phyloP scores from a whole-genome alignment of 805 yeast species.

The Kodamaea hsintzibuensis region DNA sequence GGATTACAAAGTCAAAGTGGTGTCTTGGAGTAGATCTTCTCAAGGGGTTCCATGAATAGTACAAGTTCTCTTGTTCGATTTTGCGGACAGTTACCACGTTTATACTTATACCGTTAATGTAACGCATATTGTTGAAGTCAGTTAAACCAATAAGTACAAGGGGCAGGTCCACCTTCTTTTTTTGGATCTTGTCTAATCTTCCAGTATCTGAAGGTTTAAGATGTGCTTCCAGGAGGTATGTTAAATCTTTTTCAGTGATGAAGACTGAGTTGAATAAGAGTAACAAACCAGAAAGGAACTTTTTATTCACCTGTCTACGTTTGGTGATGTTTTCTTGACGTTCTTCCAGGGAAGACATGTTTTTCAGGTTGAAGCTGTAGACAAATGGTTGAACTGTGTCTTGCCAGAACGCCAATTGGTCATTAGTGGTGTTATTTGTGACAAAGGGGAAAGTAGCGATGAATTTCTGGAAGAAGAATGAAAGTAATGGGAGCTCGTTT shows the following conservation, averaged over 20 bases:
- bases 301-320: slow-evolving; percentile 61
- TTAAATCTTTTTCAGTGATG: slow-evolving; percentile 57
- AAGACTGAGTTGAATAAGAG: slow-evolving; percentile 76
- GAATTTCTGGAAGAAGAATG: slow-evolving; percentile 64
- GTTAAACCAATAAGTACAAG: slow-evolving; percentile 3
- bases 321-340: slow-evolving; percentile 66
- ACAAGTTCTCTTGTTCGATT: slow-evolving; percentile 5
- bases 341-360: slow-evolving; percentile 71
- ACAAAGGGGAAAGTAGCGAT: slow-evolving; percentile 77
- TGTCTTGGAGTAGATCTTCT: slow-evolving; percentile 14
- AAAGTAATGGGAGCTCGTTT: slow-evolving; percentile 58
- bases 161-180: background rate
- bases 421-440: slow-evolving; percentile 45
- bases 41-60: slow-evolving; percentile 4
- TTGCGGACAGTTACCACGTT: slow-evolving; percentile 68
- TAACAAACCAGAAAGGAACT: slow-evolving; percentile 61
- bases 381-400: slow-evolving; percentile 76
- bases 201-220: slow-evolving; percentile 39
- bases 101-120: slow-evolving; percentile 57
- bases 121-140: slow-evolving; percentile 31
- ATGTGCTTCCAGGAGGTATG: slow-evolving; percentile 40
- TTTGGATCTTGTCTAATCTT: slow-evolving; percentile 31
- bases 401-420: slow-evolving; percentile 67
- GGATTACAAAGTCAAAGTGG: slow-evolving; percentile 51
- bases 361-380: slow-evolving; percentile 72